Conservation (phyloP, 2,329 filamentous ascomycete genomes). For the Neopestalotiopsis sp. region DNA sequence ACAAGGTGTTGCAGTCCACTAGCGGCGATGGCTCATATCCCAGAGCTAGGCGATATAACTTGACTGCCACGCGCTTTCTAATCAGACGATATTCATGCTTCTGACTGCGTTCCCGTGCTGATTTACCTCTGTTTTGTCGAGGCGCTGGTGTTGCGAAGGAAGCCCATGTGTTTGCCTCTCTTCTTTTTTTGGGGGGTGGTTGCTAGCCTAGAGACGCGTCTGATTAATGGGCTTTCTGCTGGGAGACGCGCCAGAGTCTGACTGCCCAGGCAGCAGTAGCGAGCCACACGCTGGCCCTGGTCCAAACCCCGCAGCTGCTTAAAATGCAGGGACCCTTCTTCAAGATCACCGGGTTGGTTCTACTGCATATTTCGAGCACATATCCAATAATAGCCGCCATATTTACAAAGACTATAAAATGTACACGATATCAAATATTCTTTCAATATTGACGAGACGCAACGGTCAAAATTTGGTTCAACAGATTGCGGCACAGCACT, state of each 20-base stretch:
- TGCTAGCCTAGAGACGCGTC: not conserved
- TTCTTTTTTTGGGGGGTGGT: not conserved
- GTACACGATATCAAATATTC: too few species aligned
- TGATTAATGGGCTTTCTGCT: slow-evolving; percentile 7
- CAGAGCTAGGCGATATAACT: not conserved
- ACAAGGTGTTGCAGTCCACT: not conserved
- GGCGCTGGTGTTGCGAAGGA: not conserved
- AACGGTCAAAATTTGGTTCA: too few species aligned
- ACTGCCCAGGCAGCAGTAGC: slow-evolving; percentile 15
- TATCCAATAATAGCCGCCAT: not conserved
- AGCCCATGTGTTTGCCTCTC: not conserved
- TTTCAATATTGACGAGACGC: too few species aligned
- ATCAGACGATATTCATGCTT: not conserved
- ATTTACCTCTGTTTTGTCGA: not conserved
- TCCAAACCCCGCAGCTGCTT: not conserved
- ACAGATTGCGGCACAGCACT: too few species aligned
- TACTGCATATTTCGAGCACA: not conserved
- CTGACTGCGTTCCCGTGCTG: not conserved
- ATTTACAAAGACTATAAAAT: too few species aligned
- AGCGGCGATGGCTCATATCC: not conserved
- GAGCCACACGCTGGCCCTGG: not conserved
- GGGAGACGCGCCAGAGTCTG: slow-evolving; percentile 12
- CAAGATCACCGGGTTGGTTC: too few species aligned
- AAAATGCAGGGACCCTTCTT: not conserved
- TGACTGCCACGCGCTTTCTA: not conserved